phyloP scores from a whole-genome alignment of 108 stramenopile species.

The Fragilariopsis cylindrus region DNA sequence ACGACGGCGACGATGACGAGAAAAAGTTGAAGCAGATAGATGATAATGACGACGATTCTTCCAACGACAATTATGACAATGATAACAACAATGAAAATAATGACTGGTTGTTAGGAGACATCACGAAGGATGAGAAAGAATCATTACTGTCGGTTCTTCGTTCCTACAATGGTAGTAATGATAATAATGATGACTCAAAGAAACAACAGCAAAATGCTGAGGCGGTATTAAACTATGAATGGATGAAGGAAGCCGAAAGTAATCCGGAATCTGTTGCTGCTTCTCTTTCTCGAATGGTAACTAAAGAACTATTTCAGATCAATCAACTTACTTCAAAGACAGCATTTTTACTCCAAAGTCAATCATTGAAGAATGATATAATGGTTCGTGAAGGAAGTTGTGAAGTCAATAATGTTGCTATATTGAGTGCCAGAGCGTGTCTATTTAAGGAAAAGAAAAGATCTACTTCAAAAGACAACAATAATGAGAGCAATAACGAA shows the following conservation, averaged over 20 bases:
- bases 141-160: constrained; percentile 7
- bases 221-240: constrained; percentile 36
- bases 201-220: constrained; percentile 11
- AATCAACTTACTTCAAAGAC: constrained; percentile 36
- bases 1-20: background rate
- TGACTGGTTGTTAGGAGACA: background rate
- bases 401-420: constrained; percentile 40
- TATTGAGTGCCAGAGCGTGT: constrained; percentile 54
- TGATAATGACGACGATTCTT: constrained; percentile 18
- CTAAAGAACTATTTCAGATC: constrained; percentile 35
- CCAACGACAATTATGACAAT: background rate
- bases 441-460: constrained; percentile 15
- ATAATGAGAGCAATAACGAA: constrained; percentile 6
- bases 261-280: constrained; percentile 50
- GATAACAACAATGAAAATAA: background rate
- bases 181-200: background rate
- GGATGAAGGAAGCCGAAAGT: constrained; percentile 46
- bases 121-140: constrained; percentile 18
- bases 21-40: background rate
- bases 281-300: constrained; percentile 44
- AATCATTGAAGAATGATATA: constrained; percentile 4
- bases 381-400: constrained; percentile 40
- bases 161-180: background rate
- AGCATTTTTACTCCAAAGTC: constrained; percentile 31
- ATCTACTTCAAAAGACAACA: background rate